Percentiles rank a stretch among this genome's conserved stretches.
phyloP scores from a whole-genome alignment of 768 basidiomycete genomes.

The Serpula lacrymans region DNA sequence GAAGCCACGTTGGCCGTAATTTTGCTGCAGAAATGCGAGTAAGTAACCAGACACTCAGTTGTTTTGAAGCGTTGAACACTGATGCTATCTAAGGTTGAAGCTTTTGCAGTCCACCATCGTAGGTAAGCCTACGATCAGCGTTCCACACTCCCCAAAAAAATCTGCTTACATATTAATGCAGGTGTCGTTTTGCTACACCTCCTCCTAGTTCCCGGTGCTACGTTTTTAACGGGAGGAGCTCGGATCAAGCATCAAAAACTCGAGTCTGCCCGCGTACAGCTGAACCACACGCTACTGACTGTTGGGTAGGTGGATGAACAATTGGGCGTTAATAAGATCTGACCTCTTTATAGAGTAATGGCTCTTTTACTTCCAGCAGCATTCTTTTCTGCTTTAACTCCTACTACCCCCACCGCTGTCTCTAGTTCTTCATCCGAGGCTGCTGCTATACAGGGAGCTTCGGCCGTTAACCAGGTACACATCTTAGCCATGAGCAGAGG shows the following conservation, averaged over 20 bases:
- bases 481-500: conserved; percentile 67
- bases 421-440: conserved; percentile 15
- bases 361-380: conserved; percentile 63
- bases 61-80: neutral
- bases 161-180: too few species aligned
- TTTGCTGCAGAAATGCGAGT: conserved; percentile 69
- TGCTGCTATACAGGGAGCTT: conserved; percentile 17
- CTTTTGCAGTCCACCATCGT: conserved; percentile 68
- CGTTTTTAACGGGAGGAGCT: conserved; percentile 73
- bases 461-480: conserved; percentile 41
- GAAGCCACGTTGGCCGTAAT: conserved; percentile 73
- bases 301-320: conserved; percentile 48
- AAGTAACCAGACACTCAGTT: conserved; percentile 23
- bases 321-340: neutral
- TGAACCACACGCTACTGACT: conserved; percentile 67
- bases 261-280: conserved; percentile 59
- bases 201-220: conserved; percentile 63
- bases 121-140: conserved; percentile 32
- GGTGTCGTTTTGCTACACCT: conserved; percentile 75
- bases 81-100: conserved; percentile 40
- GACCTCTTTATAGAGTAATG: conserved; percentile 44
- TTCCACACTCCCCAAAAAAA: neutral
- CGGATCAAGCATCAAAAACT: conserved; percentile 64
- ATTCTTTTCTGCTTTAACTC: conserved; percentile 59
- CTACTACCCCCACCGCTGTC: conserved; percentile 14